Evolutionary conservation across 2,329 filamentous ascomycete species (phyloP).

Genomic region (Aspergillus awamori): DNA sequence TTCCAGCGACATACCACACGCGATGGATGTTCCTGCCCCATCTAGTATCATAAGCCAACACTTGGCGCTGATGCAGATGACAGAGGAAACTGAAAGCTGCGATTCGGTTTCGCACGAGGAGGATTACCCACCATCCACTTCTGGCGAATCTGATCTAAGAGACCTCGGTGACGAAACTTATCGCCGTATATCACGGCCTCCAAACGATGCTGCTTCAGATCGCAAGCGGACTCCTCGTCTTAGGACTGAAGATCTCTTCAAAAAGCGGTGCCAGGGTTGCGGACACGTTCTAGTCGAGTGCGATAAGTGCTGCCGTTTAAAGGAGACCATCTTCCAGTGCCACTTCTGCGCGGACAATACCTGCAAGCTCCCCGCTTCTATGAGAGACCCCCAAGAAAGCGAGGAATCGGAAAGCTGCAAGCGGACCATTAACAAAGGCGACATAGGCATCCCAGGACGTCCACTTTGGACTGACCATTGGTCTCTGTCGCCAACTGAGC

Average conservation of each 20-base stretch:
- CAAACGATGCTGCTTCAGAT: neutral
- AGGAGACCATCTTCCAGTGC: neutral
- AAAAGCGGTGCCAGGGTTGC: conserved; percentile 5
- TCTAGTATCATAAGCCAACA: conserved; percentile 1
- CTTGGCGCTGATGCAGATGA: neutral
- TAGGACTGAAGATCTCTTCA: neutral
- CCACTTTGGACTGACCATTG: neutral
- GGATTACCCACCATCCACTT: neutral
- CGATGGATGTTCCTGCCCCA: neutral
- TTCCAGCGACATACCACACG: neutral
- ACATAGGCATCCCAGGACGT: neutral
- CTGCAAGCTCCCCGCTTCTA: neutral
- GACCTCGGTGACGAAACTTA: neutral
- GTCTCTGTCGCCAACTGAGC: neutral
- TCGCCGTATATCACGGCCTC: neutral
- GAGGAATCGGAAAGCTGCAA: neutral
- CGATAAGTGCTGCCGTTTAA: neutral
- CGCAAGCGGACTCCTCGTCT: neutral
- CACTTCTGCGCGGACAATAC: conserved; percentile 5
- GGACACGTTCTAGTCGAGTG: conserved; percentile 8
- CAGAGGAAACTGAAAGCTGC: neutral
- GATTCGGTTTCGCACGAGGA: neutral
- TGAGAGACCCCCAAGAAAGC: too few species aligned
- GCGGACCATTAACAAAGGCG: neutral
- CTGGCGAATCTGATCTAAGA: neutral